Evolutionary conservation across 139 green algal genomes (phyloP).

Genomic region (Chlamydomonas sphaeroides): DNA sequence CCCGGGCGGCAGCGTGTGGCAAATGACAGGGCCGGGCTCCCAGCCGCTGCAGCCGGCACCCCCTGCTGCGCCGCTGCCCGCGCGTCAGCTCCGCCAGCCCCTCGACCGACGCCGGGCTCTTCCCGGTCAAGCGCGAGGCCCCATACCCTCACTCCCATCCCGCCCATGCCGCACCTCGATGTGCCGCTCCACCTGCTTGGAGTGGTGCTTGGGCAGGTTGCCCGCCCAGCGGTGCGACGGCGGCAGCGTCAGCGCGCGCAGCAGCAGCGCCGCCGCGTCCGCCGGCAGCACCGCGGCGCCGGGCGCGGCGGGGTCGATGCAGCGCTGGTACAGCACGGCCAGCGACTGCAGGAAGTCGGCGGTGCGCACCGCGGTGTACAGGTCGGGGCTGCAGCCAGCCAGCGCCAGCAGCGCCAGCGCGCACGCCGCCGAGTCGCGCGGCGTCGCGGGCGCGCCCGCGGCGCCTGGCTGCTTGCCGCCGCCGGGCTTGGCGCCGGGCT

Average conservation of each 20-base stretch:
- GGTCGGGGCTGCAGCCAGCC: neutral
- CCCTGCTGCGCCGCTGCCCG: too few species aligned
- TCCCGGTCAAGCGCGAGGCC: too few species aligned
- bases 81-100: too few species aligned
- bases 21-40: too few species aligned
- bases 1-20: neutral
- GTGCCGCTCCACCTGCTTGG: neutral
- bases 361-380: conserved; percentile 11
- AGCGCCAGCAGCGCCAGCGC: conserved; percentile 31
- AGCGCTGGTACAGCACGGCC: conserved; percentile 19
- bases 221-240: neutral
- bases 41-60: too few species aligned
- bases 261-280: conserved; percentile 29
- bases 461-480: too few species aligned
- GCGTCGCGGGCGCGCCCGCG: neutral
- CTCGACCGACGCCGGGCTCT: too few species aligned
- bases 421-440: conserved; percentile 25
- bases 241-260: neutral
- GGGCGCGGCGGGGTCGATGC: conserved; percentile 8
- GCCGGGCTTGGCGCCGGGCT: too few species aligned
- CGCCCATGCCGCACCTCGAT: too few species aligned
- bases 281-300: conserved; percentile 1
- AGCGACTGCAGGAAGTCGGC: conserved; percentile 17
- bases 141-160: too few species aligned
- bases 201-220: neutral